Base-by-base conservation (phyloP, 176 grass and related monocot species). In the Musa beccarii region DNA sequence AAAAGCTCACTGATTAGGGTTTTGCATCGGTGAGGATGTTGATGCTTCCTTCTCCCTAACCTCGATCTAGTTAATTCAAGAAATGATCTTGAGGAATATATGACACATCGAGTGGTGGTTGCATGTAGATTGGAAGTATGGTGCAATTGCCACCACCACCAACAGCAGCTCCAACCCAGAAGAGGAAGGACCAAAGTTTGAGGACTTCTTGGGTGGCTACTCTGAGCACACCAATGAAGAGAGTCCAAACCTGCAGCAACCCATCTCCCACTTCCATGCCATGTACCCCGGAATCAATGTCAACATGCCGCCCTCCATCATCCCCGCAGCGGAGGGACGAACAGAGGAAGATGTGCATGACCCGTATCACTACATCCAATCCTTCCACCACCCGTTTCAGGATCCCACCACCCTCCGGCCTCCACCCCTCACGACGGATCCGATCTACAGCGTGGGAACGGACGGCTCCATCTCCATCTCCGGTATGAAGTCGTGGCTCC, bases 401-500 rank as follows among this genome's bases (percentile, higher is more conserved):
- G 77, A 79, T 13, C 26, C 10, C 66, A 53, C 6, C 52, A 53
- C 68, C 69, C 34, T 73, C 13, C 22, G 59, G 20, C 69, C 49
- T 19, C 17, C 49, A 54, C 73, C 73, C 43, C 56, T 73, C 69
- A 22, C 54, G 13, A 1, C 79, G 13, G 19, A 19, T 10, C 19
- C 87, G 25, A 69, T 82, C 34, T 96, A 83, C 83, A 88, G 28
- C 62, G 21, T 73, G 2, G 69, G 69, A 16, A 52, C 72, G 2
- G 85, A 80, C 8, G 73, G 92, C 15, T 90, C 87, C 19, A 82
- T 89, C 63, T 96, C 92, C 12, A 96, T 96, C 76, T 96, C 92
- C 9, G 87, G 87, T 54, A 96, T 92, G 69, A 96, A 96, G 76
- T 92, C 92, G 23, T 96, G 92, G 92, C 86, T 96, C 73, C 87